These are phyloP conservation scores for Lagenidium sp. DNA, from an alignment of 352 stramenopile species.

Conservation along the genomic window DNA sequence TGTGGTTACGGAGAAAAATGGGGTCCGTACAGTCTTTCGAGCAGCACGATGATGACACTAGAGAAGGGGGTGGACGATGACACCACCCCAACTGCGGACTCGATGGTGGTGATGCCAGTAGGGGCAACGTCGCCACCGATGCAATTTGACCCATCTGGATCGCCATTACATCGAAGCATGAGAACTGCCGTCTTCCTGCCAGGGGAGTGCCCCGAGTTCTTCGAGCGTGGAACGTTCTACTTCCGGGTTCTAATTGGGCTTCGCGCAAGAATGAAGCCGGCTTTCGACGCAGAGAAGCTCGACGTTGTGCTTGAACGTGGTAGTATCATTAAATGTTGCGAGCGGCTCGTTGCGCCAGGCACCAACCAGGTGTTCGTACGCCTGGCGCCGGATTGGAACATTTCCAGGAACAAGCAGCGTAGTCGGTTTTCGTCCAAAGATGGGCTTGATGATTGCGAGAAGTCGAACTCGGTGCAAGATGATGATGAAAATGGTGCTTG, in stretches of 20 bases:
- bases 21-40: constrained; percentile 29
- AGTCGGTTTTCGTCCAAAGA: neutral
- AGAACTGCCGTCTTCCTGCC: constrained; percentile 19
- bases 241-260: constrained; percentile 22
- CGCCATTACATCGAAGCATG: constrained; percentile 2
- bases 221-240: constrained; percentile 26
- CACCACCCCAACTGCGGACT: too few relatives aligned
- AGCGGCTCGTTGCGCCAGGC: constrained; percentile 20
- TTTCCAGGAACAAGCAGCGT: constrained; percentile 5
- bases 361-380: constrained; percentile 33
- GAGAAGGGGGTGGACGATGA: constrained; percentile 14
- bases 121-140: too few relatives aligned
- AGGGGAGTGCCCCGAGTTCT: constrained; percentile 29
- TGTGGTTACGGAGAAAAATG: constrained; percentile 25
- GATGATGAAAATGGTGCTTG: constrained; percentile 9
- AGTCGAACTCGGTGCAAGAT: constrained; percentile 2
- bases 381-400: constrained; percentile 15
- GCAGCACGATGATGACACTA: constrained; percentile 19
- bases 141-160: too few relatives aligned
- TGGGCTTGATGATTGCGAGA: constrained; percentile 1
- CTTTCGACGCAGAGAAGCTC: constrained; percentile 20
- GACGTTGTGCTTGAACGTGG: constrained; percentile 24
- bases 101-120: too few relatives aligned
- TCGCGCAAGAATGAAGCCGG: constrained; percentile 16
- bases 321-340: constrained; percentile 25